Conservation (phyloP, 2,329 filamentous ascomycete species). For the Exserohilum turcica region DNA sequence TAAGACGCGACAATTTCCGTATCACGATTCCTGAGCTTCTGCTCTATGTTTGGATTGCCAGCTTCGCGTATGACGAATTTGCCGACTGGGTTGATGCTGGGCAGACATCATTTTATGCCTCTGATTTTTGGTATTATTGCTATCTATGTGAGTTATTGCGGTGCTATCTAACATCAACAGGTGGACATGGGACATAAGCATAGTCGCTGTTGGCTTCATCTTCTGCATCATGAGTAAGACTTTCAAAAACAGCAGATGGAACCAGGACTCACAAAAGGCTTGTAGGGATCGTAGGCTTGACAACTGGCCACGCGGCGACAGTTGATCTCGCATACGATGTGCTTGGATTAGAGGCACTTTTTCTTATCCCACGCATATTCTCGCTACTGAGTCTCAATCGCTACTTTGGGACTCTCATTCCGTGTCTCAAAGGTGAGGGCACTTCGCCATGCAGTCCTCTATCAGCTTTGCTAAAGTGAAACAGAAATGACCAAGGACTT, state of each 20-base stretch:
- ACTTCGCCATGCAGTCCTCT: background rate
- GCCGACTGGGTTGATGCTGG: constrained; percentile 79
- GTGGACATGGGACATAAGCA: constrained; percentile 50
- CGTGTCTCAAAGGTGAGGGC: constrained; percentile 69
- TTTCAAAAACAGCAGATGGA: background rate
- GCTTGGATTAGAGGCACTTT: constrained; percentile 84
- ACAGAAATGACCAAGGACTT: constrained; percentile 92
- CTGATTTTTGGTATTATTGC: constrained; percentile 57
- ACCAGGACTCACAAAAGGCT: background rate
- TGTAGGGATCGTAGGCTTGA: constrained; percentile 69
- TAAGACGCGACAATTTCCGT: constrained; percentile 69
- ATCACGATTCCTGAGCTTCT: constrained; percentile 73
- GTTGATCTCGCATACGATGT: constrained; percentile 85
- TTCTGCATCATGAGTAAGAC: constrained; percentile 74
- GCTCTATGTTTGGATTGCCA: constrained; percentile 83
- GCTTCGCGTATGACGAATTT: constrained; percentile 83
- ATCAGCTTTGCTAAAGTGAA: background rate
- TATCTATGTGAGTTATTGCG: constrained; percentile 30
- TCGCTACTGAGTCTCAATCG: constrained; percentile 85
- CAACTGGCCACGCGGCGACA: constrained; percentile 63
- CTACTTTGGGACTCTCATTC: constrained; percentile 89
- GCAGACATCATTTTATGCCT: constrained; percentile 66
- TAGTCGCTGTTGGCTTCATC: constrained; percentile 72
- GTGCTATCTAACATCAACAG: constrained; percentile 7
- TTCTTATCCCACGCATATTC: constrained; percentile 85